Evolutionary conservation across 2,329 filamentous ascomycete genomes (phyloP).

Genomic region (Verticillium albo-atrum): DNA sequence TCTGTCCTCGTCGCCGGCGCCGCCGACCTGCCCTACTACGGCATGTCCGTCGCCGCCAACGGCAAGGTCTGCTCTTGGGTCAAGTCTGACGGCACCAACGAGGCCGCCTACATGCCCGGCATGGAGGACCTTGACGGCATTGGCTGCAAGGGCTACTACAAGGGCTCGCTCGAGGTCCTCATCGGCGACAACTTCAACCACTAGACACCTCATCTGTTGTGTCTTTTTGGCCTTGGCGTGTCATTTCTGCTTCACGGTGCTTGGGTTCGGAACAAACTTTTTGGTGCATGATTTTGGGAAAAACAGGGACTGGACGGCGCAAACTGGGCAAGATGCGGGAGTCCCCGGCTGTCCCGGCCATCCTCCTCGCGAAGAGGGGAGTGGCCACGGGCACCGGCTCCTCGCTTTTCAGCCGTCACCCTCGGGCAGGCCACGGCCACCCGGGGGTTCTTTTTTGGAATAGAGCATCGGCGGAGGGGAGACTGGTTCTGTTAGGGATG

Average conservation of each 20-base stretch:
- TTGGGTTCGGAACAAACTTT: not conserved
- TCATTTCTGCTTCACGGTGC: not conserved
- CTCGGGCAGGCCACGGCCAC: not conserved
- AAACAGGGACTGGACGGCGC: not conserved
- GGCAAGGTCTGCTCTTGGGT: conserved; percentile 37
- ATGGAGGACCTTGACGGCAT: conserved; percentile 32
- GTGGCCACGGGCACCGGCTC: not conserved
- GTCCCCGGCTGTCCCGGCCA: not conserved
- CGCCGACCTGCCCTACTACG: conserved; percentile 22
- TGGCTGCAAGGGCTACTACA: conserved; percentile 31
- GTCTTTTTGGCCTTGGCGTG: not conserved
- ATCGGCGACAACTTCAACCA: conserved; percentile 21
- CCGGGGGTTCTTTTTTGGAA: not conserved
- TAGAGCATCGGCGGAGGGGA: not conserved
- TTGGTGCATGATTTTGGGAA: not conserved
- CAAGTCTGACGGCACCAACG: conserved; percentile 22
- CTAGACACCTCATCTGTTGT: not conserved
- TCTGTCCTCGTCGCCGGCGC: conserved; percentile 41
- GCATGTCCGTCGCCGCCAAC: conserved; percentile 32
- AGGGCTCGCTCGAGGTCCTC: conserved; percentile 22
- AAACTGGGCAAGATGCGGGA: not conserved
- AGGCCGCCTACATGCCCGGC: conserved; percentile 32
- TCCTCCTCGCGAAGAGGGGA: not conserved
- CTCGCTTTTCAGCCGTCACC: not conserved
- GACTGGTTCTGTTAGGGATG: not conserved